A percentile compares a stretch with the other conserved stretches of the same genome.
Conservation (phyloP, 1,284 basidiomycete genomes). For the Malassezia dermatis region DNA sequence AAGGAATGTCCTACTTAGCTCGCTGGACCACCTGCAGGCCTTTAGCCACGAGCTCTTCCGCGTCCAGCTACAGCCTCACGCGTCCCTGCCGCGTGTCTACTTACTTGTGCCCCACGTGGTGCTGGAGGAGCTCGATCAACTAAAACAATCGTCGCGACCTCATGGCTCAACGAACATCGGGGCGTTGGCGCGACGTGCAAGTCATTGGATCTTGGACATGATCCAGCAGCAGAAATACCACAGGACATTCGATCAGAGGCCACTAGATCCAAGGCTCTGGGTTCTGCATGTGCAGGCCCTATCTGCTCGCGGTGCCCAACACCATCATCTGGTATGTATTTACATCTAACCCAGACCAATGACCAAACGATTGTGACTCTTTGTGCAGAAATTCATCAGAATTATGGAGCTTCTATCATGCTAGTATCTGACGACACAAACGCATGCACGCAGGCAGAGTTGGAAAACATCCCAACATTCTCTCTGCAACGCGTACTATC, state of each 20-base stretch:
- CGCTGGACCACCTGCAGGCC: neutral
- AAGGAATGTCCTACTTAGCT: constrained; percentile 10
- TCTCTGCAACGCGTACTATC: neutral
- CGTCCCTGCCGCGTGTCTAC: neutral
- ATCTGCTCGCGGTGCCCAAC: neutral
- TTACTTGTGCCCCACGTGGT: constrained; percentile 12
- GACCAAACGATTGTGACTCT: constrained; percentile 15
- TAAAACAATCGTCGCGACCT: constrained; percentile 1
- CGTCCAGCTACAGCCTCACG: neutral
- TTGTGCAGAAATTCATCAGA: neutral
- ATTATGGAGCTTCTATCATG: neutral
- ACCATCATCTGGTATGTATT: neutral
- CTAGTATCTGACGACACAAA: constrained; percentile 15
- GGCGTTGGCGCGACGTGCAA: constrained; percentile 5
- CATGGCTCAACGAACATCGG: neutral
- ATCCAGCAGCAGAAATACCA: constrained; percentile 10
- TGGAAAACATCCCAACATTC: neutral
- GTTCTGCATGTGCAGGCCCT: constrained; percentile 10
- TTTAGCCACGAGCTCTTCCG: neutral
- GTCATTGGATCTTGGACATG: constrained; percentile 11
- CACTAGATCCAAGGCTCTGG: neutral
- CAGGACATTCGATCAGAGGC: neutral
- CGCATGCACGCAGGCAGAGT: constrained; percentile 10
- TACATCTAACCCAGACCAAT: constrained; percentile 11
- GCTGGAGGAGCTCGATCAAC: constrained; percentile 12